These are phyloP conservation scores for Sporothrix euskadiensis DNA, from an alignment of 2,329 filamentous ascomycete genomes.

Conservation along the genomic window DNA sequence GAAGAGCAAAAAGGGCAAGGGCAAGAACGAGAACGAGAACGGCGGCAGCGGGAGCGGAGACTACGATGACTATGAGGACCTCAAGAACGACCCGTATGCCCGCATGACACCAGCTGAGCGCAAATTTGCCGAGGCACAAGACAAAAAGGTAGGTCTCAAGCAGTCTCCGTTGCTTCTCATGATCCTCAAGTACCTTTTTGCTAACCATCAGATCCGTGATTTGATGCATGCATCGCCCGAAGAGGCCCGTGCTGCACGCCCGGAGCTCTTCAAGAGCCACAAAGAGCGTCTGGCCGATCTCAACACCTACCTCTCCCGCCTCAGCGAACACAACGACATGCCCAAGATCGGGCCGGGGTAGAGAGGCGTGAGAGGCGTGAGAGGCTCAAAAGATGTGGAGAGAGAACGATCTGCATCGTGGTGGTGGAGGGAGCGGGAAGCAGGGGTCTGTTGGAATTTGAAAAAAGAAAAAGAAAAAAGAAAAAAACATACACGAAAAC, in stretches of 20 bases:
- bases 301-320: slow-evolving; percentile 85
- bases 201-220: slow-evolving; percentile 68
- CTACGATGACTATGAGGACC: slow-evolving; percentile 36
- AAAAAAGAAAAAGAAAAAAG: not conserved
- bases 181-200: slow-evolving; percentile 40
- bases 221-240: slow-evolving; percentile 60
- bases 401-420: not conserved
- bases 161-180: not conserved
- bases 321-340: slow-evolving; percentile 99
- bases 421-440: not conserved
- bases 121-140: slow-evolving; percentile 75
- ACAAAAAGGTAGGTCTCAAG: slow-evolving; percentile 60
- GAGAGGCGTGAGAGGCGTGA: not conserved
- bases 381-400: not conserved
- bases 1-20: slow-evolving; percentile 25
- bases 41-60: slow-evolving; percentile 33
- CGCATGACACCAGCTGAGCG: slow-evolving; percentile 83
- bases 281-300: slow-evolving; percentile 95
- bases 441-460: slow-evolving; percentile 6
- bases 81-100: slow-evolving; percentile 35
- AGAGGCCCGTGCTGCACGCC: slow-evolving; percentile 44
- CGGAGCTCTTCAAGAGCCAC: slow-evolving; percentile 90
- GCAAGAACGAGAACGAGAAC: not conserved
- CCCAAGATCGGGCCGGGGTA: slow-evolving; percentile 64
- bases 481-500: not conserved